These are phyloP conservation scores for Penicillium frequentans DNA, from an alignment of 2,329 filamentous ascomycete species.

Conservation along the genomic window DNA sequence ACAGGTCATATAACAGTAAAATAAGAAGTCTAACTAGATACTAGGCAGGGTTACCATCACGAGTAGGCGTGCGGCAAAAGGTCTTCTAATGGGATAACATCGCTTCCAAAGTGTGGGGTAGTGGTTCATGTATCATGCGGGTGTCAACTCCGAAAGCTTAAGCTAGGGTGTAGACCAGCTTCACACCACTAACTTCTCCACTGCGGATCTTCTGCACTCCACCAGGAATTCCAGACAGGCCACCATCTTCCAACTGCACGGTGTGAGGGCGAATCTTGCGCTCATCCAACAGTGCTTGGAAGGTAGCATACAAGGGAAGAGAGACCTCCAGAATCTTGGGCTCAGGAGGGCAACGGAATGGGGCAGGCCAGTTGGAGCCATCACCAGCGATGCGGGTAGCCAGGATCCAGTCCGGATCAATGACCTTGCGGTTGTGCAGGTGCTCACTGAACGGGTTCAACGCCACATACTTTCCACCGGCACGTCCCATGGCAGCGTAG, in stretches of 20 bases:
- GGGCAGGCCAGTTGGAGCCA: not conserved
- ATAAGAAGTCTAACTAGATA: not conserved
- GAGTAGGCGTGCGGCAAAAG: not conserved
- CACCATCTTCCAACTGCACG: not conserved
- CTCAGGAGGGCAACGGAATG: not conserved
- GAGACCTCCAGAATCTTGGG: not conserved
- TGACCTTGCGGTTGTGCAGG: not conserved
- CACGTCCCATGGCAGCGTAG: conserved; percentile 39
- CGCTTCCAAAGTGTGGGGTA: not conserved
- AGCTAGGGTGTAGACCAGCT: not conserved
- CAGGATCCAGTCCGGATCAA: not conserved
- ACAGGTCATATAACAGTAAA: not conserved
- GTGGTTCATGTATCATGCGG: not conserved
- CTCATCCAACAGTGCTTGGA: not conserved
- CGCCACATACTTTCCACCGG: conserved; percentile 26
- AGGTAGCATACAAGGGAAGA: not conserved
- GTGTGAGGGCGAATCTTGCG: not conserved
- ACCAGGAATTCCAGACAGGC: not conserved
- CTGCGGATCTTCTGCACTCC: not conserved
- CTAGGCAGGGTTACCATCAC: not conserved
- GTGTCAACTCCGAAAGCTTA: not conserved
- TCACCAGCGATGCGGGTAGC: not conserved
- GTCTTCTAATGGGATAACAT: not conserved
- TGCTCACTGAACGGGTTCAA: not conserved
- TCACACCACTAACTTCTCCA: not conserved